Base-by-base conservation (phyloP, 2,329 filamentous ascomycete species). In the Botrytis fabae region DNA sequence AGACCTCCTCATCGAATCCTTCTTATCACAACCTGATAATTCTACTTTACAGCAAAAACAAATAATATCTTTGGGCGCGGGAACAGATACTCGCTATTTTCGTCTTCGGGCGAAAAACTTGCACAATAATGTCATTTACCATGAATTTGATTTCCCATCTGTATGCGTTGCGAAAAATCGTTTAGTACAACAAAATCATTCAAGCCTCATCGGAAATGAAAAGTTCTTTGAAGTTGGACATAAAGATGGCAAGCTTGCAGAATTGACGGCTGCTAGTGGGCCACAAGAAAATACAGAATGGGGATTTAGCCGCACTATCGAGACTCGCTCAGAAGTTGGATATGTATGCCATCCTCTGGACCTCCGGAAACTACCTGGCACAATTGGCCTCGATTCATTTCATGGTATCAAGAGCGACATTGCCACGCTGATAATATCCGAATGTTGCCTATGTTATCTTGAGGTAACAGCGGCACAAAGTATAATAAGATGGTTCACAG, bases 381-480 rank as follows among this genome's bases (percentile, higher is more conserved):
- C 59, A 14, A 51, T 70, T 14, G 65, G 70, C 14, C 46, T 74
- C 25, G 51, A 74, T 28, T 63, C 65, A 77, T 80, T 89, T 7
- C 77, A 79, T 32, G 86, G 86, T 77, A 76, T 89, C 84, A 77
- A 88, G 84, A 80, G 82, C 77, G 78, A 88, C 80, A 38, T 93
- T 0, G 94, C 96, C 0, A 99, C 96, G 0, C 84, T 99, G 14
- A 83, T 99, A 38, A 86, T 99, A 10, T 98, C 95, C 0, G 96
- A 99, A 82, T 98, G 96, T 85, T 99, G 96, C 81, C 87, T 99
- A 46, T 93, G 96, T 81, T 99, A 99, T 80, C 87, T 99, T 1
- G 86, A 91, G 14, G 86, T 90, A 0, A 79, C 86, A 0, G 87
- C 90, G 69, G 91, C 94, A 0, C 85, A 86, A 54, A 82, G 84